A percentile compares a stretch with the other conserved stretches of the same genome.
These are phyloP conservation scores for Galeopsis tetrahit DNA, from an alignment of 257 asterid genomes.

Conservation along the genomic window DNA sequence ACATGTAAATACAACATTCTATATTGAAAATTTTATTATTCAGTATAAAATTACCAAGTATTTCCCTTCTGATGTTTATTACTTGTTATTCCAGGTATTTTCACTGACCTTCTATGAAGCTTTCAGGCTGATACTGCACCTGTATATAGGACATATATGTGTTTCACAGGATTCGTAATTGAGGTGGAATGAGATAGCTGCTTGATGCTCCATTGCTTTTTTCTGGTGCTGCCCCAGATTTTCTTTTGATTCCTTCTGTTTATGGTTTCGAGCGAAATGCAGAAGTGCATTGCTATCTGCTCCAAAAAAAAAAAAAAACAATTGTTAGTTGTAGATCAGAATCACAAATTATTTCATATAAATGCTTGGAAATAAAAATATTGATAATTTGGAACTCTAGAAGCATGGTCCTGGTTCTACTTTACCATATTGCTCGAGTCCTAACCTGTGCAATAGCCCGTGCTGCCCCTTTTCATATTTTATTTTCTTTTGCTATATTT, in stretches of 20 bases:
- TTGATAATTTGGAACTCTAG: slow-evolving; percentile 21
- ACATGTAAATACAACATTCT: slow-evolving; percentile 16
- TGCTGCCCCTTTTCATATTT: slow-evolving; percentile 1
- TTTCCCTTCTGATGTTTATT: slow-evolving; percentile 54
- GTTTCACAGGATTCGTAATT: slow-evolving; percentile 67
- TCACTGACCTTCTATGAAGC: slow-evolving; percentile 98
- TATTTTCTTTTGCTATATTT: neutral
- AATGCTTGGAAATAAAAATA: slow-evolving; percentile 12
- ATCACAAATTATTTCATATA: neutral
- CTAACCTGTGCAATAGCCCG: slow-evolving; percentile 11
- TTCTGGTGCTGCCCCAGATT: slow-evolving; percentile 44
- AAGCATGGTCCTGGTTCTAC: slow-evolving; percentile 23
- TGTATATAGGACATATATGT: slow-evolving; percentile 58
- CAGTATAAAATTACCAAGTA: slow-evolving; percentile 1
- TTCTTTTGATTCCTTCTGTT: slow-evolving; percentile 33
- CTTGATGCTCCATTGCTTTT: slow-evolving; percentile 43
- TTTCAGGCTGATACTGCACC: slow-evolving; percentile 77
- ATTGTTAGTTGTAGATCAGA: slow-evolving; percentile 5
- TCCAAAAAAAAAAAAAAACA: no score
- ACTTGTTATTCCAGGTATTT: slow-evolving; percentile 96
- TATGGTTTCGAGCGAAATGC: slow-evolving; percentile 29
- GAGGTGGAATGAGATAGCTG: slow-evolving; percentile 58
- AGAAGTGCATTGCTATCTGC: slow-evolving; percentile 35
- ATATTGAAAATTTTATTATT: slow-evolving; percentile 9
- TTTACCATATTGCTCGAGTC: slow-evolving; percentile 1